phyloP scores from a whole-genome alignment of 805 yeast species.

The Myxozyma sirexii region DNA sequence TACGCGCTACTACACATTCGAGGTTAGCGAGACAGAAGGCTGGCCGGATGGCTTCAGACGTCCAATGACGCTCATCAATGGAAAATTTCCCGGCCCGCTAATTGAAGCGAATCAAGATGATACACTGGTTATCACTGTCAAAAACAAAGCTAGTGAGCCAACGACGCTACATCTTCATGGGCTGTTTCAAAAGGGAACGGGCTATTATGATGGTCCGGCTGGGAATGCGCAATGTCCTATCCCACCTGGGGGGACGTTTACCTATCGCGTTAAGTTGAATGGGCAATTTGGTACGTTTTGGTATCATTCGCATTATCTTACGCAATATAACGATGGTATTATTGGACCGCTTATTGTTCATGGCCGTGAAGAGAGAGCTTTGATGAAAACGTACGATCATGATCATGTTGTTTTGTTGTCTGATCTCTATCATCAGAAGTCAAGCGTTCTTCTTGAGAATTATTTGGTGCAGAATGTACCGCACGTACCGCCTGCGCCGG shows the following conservation, averaged over 20 bases:
- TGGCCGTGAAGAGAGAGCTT: background rate
- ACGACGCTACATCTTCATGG: slow-evolving; percentile 60
- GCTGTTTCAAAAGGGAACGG: slow-evolving; percentile 50
- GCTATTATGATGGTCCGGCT: slow-evolving; percentile 55
- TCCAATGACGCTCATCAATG: slow-evolving; percentile 47
- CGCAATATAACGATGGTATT: slow-evolving; percentile 73
- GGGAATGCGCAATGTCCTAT: slow-evolving; percentile 57
- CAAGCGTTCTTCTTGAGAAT: background rate
- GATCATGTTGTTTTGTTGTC: slow-evolving; percentile 18
- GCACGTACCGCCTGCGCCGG: slow-evolving; percentile 7
- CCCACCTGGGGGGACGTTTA: slow-evolving; percentile 47
- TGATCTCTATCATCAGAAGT: slow-evolving; percentile 21
- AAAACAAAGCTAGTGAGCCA: slow-evolving; percentile 44
- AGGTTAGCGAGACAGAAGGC: slow-evolving; percentile 34
- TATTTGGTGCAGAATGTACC: slow-evolving; percentile 45
- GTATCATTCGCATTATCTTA: slow-evolving; percentile 59
- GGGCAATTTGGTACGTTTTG: slow-evolving; percentile 54
- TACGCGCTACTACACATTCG: slow-evolving; percentile 44
- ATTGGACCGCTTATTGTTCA: slow-evolving; percentile 53
- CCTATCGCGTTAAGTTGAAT: slow-evolving; percentile 48
- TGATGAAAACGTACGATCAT: slow-evolving; percentile 16
- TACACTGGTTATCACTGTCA: slow-evolving; percentile 43
- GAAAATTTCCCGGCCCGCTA: slow-evolving; percentile 55
- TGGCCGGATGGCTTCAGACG: slow-evolving; percentile 46
- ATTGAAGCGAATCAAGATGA: slow-evolving; percentile 48